Conservation (phyloP, 805 yeast species). For the Cephaloascus albidus region DNA sequence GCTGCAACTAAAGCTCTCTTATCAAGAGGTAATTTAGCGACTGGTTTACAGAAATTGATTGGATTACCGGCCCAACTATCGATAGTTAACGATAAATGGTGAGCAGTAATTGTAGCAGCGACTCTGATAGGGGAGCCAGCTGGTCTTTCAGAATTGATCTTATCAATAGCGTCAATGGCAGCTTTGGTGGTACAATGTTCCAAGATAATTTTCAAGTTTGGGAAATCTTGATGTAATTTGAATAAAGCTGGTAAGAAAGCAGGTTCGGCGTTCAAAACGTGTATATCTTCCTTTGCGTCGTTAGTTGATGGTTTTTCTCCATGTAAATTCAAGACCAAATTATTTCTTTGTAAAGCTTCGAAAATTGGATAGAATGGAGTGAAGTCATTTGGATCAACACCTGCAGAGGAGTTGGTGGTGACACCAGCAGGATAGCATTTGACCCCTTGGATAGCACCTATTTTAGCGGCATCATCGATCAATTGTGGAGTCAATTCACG, state of each 20-base stretch:
- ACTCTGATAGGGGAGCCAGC: slow-evolving; percentile 38
- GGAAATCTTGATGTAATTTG: slow-evolving; percentile 75
- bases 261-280: slow-evolving; percentile 90
- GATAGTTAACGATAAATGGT: slow-evolving; percentile 79
- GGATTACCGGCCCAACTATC: slow-evolving; percentile 98
- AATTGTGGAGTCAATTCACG: slow-evolving; percentile 79
- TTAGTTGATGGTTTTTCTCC: slow-evolving; percentile 82
- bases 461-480: slow-evolving; percentile 65
- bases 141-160: slow-evolving; percentile 41
- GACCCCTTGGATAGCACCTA: slow-evolving; percentile 71
- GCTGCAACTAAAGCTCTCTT: slow-evolving; percentile 74
- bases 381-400: slow-evolving; percentile 91
- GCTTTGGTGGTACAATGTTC: slow-evolving; percentile 94
- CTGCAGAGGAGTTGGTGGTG: slow-evolving; percentile 89
- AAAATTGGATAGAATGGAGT: slow-evolving; percentile 83
- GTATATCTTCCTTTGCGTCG: slow-evolving; percentile 30
- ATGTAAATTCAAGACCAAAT: slow-evolving; percentile 77
- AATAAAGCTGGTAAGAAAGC: slow-evolving; percentile 81
- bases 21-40: slow-evolving; percentile 87
- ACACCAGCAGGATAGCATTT: slow-evolving; percentile 99
- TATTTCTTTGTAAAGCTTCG: slow-evolving; percentile 74
- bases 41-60: slow-evolving; percentile 93
- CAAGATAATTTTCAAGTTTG: slow-evolving; percentile 73
- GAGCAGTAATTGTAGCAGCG: slow-evolving; percentile 93
- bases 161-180: slow-evolving; percentile 70